Evolutionary conservation across 2,329 filamentous ascomycete species (phyloP), one percentile per base, ranked within the genome.

Genomic region (Pseudopithomyces chartarum): DNA sequence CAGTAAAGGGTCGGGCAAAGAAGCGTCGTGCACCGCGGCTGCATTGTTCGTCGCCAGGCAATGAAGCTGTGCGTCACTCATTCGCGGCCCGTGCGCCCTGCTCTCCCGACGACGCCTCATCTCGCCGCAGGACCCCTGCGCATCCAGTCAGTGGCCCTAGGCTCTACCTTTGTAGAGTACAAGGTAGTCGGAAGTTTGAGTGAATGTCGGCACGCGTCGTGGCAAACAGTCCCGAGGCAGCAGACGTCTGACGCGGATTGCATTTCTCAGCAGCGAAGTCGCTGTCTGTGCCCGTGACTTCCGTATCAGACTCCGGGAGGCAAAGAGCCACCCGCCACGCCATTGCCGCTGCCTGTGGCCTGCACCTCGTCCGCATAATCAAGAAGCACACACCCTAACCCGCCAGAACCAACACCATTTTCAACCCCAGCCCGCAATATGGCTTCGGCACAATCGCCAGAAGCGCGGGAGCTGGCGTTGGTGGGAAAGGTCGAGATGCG

Each of bases 401-500:
- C 26, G 8, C 26, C 26, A 29, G 26, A 29, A 4, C 26, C 4
- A 29, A 29, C 26, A 29, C 5, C 26, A 29, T 5, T 29, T 29
- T 8, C 26, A 29, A 8, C 5, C 36, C 32, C 55, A 40, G 39
- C 48, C 47, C 56, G 54, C 63, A 61, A 48, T 56, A 76, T 76
- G 73, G 68, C 73, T 45, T 68, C 73, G 48, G 57, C 66, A 40
- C 62, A 65, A 42, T 63, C 58, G 17, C 62, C 70, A 19, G 87
- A 90, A 76, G 82, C 89, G 75, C 86, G 88, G 60, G 92, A 97
- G 83, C 82, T 96, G 64, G 85, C 87, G 63, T 85, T 97, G 59
- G 85, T 97, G 51, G 90, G 90, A 68, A 94, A 91, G 71, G 89
- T 96, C 44, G 92, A 96, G 75, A 86, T 95, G 70, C 86, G 88